phyloP scores from a whole-genome alignment of 495 filamentous ascomycete species.

The Parathielavia hyrcaniae region DNA sequence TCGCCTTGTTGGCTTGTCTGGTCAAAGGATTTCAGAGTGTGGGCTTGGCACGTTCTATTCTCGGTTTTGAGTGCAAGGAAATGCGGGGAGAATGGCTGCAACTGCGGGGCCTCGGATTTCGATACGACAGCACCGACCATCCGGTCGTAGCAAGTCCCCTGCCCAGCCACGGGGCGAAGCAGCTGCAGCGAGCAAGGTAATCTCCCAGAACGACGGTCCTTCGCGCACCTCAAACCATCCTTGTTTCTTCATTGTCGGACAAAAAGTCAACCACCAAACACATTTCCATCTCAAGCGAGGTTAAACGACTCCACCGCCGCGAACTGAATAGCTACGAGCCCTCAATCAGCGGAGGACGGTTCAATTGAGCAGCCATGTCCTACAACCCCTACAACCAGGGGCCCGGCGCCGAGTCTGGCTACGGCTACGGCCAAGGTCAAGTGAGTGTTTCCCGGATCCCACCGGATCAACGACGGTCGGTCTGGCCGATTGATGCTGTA shows the following conservation, averaged over 20 bases:
- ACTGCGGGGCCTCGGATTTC: neutral
- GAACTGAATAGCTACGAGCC: neutral
- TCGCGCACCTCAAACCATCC: neutral
- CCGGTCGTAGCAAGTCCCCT: no score
- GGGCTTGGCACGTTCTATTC: no score
- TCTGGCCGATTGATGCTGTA: neutral
- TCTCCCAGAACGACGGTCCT: slow-evolving; percentile 3
- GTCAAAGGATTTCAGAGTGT: no score
- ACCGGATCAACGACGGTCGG: neutral
- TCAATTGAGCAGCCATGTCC: slow-evolving; percentile 37
- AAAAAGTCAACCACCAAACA: neutral
- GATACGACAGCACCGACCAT: no score
- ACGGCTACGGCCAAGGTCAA: slow-evolving; percentile 32
- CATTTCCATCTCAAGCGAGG: neutral
- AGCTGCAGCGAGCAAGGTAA: neutral
- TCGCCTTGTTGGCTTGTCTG: neutral
- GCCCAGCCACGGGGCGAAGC: slow-evolving; percentile 8
- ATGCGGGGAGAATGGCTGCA: neutral
- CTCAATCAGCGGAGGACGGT: slow-evolving; percentile 12
- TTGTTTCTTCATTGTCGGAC: slow-evolving; percentile 1
- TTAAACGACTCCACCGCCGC: neutral
- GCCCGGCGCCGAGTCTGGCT: slow-evolving; percentile 43
- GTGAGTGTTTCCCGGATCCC: slow-evolving; percentile 21
- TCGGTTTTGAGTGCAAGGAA: no score
- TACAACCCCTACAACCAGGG: slow-evolving; percentile 44